Base-by-base conservation (phyloP, 192 early-diverging fungal genomes). In the Thamnidium elegans region DNA sequence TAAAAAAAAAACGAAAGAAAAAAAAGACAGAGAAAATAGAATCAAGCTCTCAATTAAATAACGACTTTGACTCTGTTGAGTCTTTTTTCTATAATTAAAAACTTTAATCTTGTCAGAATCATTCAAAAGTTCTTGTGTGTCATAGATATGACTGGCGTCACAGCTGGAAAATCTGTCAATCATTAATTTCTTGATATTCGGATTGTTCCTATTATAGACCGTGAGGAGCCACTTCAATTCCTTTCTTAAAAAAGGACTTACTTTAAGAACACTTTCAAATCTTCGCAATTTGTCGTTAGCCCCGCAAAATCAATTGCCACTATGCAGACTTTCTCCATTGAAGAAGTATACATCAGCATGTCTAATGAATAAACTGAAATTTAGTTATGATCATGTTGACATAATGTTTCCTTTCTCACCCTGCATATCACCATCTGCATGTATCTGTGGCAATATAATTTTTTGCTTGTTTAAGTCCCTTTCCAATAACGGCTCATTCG, bases 361-460 rank as follows among this genome's bases (percentile, higher is more conserved):
- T 55, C 54, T 39, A 55, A 39, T 15, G 20, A 39, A 55, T 39
- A 19, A 3, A 17, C 2, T 17, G 31, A 36, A 55, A 36, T 55
- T 36, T 36, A 55, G 54, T 17, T 15, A 14, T 30, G 20, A 30
- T 53, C 32, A 17, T 55, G 34, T 13, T 23, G 50, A 9, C 50
- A 52, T 23, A 11, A 53, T 9, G 30, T 26, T 53, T 21, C 30
- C 23, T 31, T 20, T 55, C 13, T 55, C 34, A 20, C 32, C 54
- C 32, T 55, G 32, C 20, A 23, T 55, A 55, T 55, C 34, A 21
- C 54, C 54, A 55, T 36, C 15, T 39, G n/a, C 54, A 55, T 55
- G 1, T 55, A 32, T 10, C 31, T 32, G 20, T 10, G 4, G 7
- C 7, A 39, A 39, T 36, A 17, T 1, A 17, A 17, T 0, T 15